These are phyloP conservation scores for Discostella pseudostelligera DNA, from an alignment of 108 stramenopile genomes.

Conservation along the genomic window DNA sequence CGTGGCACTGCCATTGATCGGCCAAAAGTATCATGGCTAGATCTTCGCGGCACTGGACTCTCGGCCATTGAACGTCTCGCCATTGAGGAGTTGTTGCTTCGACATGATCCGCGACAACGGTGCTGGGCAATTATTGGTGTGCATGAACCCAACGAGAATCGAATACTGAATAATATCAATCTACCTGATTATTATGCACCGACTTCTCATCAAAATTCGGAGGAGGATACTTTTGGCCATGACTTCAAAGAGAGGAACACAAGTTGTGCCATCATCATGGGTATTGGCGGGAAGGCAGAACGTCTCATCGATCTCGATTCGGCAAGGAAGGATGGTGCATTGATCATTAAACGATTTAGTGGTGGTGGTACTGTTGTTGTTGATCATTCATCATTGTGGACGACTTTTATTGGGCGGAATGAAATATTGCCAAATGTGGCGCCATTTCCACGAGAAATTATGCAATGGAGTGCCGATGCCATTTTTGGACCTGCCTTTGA, in stretches of 20 bases:
- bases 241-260: conserved; percentile 14
- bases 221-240: conserved; percentile 27
- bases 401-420: conserved; percentile 78
- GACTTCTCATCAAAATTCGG: neutral
- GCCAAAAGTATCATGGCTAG: conserved; percentile 51
- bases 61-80: conserved; percentile 77
- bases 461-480: conserved; percentile 79
- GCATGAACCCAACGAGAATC: conserved; percentile 59
- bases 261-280: conserved; percentile 71
- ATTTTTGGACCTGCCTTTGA: conserved; percentile 78
- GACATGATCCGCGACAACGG: conserved; percentile 58
- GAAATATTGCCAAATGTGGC: conserved; percentile 41
- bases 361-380: conserved; percentile 96
- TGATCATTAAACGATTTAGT: conserved; percentile 84
- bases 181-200: conserved; percentile 3
- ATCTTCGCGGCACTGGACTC: conserved; percentile 66
- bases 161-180: conserved; percentile 17
- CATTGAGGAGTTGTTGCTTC: conserved; percentile 80
- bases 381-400: conserved; percentile 78
- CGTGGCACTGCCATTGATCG: too few species aligned
- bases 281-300: conserved; percentile 87
- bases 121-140: conserved; percentile 72
- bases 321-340: conserved; percentile 57
- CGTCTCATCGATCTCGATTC: conserved; percentile 53
- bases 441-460: conserved; percentile 83